Percentiles rank a stretch among this genome's conserved stretches.
These are phyloP conservation scores for Xylaria digitata DNA, from an alignment of 2,329 filamentous ascomycete genomes.

Conservation along the genomic window DNA sequence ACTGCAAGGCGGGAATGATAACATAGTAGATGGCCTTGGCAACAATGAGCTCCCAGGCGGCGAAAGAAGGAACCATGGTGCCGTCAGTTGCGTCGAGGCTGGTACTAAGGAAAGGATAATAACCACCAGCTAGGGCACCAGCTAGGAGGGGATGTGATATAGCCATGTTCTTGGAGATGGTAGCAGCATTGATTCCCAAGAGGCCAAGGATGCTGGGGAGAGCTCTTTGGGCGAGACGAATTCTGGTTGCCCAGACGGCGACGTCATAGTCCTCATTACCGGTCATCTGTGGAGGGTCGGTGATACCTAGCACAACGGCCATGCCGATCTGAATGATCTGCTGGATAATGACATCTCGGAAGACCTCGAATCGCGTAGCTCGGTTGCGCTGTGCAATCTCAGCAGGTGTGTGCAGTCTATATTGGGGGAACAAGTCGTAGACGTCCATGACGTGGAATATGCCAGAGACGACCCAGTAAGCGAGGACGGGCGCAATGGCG, in stretches of 20 bases:
- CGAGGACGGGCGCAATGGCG: constrained; percentile 79
- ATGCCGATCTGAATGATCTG: constrained; percentile 87
- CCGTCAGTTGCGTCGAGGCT: constrained; percentile 65
- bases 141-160: constrained; percentile 78
- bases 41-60: constrained; percentile 80
- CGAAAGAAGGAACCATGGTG: constrained; percentile 75
- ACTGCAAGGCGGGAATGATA: constrained; percentile 80
- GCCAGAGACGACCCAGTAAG: constrained; percentile 89
- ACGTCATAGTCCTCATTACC: constrained; percentile 89
- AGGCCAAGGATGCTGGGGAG: constrained; percentile 77
- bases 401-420: constrained; percentile 93
- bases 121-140: constrained; percentile 80
- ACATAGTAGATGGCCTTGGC: constrained; percentile 85
- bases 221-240: constrained; percentile 82
- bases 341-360: constrained; percentile 90
- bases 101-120: constrained; percentile 78
- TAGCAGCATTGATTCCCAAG: constrained; percentile 79
- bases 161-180: constrained; percentile 80
- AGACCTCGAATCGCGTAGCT: constrained; percentile 84
- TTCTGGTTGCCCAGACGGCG: constrained; percentile 86
- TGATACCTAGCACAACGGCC: constrained; percentile 73
- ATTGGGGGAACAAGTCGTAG: constrained; percentile 87
- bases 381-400: constrained; percentile 90
- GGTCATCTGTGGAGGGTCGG: constrained; percentile 77
- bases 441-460: constrained; percentile 90